A percentile compares a stretch with the other conserved stretches of the same genome.
Conservation (phyloP, 257 asterid species). For the Rhazya stricta region DNA sequence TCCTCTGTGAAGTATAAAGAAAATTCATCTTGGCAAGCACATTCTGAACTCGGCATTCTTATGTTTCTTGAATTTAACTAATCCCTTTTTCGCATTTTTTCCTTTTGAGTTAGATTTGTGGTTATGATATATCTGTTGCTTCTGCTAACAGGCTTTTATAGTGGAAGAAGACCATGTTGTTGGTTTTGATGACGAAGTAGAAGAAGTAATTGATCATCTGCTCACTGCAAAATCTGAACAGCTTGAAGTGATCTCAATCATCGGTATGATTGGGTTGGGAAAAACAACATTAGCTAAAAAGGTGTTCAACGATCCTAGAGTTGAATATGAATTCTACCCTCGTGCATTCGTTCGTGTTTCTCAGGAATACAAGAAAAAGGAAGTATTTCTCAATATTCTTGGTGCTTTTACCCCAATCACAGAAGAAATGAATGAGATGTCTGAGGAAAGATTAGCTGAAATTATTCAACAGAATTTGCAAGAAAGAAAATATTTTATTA, state of each 20-base stretch:
- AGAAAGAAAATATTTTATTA: neutral
- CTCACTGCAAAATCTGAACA: constrained; percentile 3
- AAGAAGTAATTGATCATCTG: neutral
- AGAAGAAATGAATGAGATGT: neutral
- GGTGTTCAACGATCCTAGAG: constrained; percentile 6
- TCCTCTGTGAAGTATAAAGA: no score
- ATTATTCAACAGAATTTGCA: no score
- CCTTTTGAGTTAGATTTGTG: no score
- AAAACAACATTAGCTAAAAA: constrained; percentile 28
- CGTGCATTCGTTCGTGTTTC: constrained; percentile 24
- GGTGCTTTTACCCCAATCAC: constrained; percentile 3
- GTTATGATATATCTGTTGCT: no score
- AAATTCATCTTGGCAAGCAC: no score
- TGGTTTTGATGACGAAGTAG: constrained; percentile 10
- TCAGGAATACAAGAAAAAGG: constrained; percentile 11
- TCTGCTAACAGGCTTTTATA: no score
- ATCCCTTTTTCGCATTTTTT: no score
- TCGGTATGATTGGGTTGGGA: constrained; percentile 24
- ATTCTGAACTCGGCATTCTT: no score
- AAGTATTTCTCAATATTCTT: constrained; percentile 21
- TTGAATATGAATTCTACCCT: constrained; percentile 16
- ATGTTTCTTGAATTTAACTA: no score
- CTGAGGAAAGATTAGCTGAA: no score
- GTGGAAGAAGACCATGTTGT: constrained; percentile 1
- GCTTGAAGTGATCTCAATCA: constrained; percentile 11